Base-by-base conservation (phyloP, 2,329 filamentous ascomycete genomes). In the Calonectria leucothoes region DNA sequence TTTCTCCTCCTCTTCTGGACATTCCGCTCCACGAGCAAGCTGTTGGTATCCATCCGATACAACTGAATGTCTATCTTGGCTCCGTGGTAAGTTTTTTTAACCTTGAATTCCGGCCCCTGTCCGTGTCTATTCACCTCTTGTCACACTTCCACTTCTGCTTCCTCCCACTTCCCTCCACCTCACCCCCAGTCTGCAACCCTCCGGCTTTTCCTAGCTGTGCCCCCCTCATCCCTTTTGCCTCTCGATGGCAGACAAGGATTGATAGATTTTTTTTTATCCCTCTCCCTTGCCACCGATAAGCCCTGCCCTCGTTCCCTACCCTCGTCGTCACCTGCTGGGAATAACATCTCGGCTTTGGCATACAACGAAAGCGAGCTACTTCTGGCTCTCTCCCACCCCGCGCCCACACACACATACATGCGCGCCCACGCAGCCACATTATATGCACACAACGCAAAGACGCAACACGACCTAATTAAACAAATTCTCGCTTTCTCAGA, bases 401-500 rank as follows among this genome's bases (percentile, higher is more conserved):
- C 39, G 59, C 29, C 39, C 59, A 55, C 65, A 39, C 35, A 27
- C 25, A 37, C 25, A 45, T 20, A 64, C 65, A 33, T 57, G 4
- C 49, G 23, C 17, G 37, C 48, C 51, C 49, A 48, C 51, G 27
- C 35, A 57, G 48, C 35, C 33, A 66, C 48, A 39, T 27, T 61
- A 61, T 39, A 61, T 48, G 27, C 37, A 64, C 39, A 23, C 37
- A 42, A 59, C 39, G 8, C 29, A 51, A 31, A 51, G 29, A 10
- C 29, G 55, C 33, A 64, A 25, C 52, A 11, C 37, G 25, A 29
- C 33, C 59, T 65, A 55, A 51, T 48, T 11, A 51, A 64, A 49
- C n/a, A 59, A 33, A 23, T 23, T 31, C 31, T 63, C 10, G 61
- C 64, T 72, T 64, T 74, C 39, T 59, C 20, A 69, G 25, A 59